A percentile compares a stretch with the other conserved stretches of the same genome.
Conservation (phyloP, 805 yeast genomes). For the Scheffersomyces ergatensis region DNA sequence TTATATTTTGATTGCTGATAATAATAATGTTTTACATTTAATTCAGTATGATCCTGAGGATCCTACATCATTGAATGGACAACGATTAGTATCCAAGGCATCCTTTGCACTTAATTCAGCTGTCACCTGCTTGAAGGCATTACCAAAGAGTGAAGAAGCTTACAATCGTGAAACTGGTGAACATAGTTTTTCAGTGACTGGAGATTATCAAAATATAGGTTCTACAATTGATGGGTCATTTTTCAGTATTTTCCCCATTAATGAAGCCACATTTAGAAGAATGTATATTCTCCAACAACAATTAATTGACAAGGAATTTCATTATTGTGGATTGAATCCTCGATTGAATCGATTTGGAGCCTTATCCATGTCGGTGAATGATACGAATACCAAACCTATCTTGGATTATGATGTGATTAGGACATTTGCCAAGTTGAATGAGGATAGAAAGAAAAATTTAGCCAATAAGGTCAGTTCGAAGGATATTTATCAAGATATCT, state of each 20-base stretch:
- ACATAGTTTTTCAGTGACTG: slow-evolving; percentile 16
- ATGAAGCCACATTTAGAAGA: slow-evolving; percentile 74
- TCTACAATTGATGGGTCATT: slow-evolving; percentile 79
- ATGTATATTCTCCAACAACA: slow-evolving; percentile 87
- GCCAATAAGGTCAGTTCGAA: slow-evolving; percentile 57
- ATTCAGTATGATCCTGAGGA: slow-evolving; percentile 92
- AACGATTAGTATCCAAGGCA: slow-evolving; percentile 64
- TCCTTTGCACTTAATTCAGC: slow-evolving; percentile 67
- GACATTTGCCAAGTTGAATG: slow-evolving; percentile 52
- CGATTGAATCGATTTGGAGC: slow-evolving; percentile 57
- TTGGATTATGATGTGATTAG: slow-evolving; percentile 61
- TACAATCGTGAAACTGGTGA: slow-evolving; percentile 17
- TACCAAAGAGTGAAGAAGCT: slow-evolving; percentile 38
- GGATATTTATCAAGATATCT: slow-evolving; percentile 55
- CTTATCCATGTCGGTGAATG: slow-evolving; percentile 29
- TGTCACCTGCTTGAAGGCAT: slow-evolving; percentile 51
- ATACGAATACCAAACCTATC: slow-evolving; percentile 54
- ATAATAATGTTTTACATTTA: slow-evolving; percentile 62
- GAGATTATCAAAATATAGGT: slow-evolving; percentile 63
- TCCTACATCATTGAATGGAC: slow-evolving; percentile 78
- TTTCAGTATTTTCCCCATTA: slow-evolving; percentile 67
- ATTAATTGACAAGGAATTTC: slow-evolving; percentile 71
- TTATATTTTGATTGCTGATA: slow-evolving; percentile 66
- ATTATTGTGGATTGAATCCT: slow-evolving; percentile 80
- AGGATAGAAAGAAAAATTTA: slow-evolving; percentile 52